Percentiles rank a stretch among this genome's conserved stretches.
Evolutionary conservation across 306 rosid species (phyloP).

Genomic region (Corylus avellana): DNA sequence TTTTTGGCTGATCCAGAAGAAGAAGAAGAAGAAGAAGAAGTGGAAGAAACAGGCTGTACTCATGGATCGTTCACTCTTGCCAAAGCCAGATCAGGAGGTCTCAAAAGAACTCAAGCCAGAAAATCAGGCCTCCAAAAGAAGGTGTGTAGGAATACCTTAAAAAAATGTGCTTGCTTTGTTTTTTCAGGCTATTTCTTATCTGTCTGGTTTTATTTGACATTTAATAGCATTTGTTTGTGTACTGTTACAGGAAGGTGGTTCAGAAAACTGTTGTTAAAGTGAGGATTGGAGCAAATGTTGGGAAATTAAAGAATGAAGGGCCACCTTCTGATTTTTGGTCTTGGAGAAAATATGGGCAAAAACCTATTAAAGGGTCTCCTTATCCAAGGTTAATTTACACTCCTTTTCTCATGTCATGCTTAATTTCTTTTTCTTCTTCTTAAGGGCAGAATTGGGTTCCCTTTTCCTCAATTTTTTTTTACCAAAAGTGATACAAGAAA

Average conservation of each 20-base stretch:
- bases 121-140: slow-evolving; percentile 54
- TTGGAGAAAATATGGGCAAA: slow-evolving; percentile 98
- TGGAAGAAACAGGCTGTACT: not conserved
- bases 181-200: not conserved
- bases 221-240: slow-evolving; percentile 21
- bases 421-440: slow-evolving; percentile 11
- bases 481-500: too few species aligned
- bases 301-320: slow-evolving; percentile 87
- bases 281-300: slow-evolving; percentile 66
- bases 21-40: slow-evolving; percentile 6
- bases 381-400: slow-evolving; percentile 68
- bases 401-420: slow-evolving; percentile 5
- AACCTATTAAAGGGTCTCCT: slow-evolving; percentile 94
- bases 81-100: slow-evolving; percentile 46
- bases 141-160: slow-evolving; percentile 33
- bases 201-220: not conserved
- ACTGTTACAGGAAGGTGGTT: slow-evolving; percentile 54
- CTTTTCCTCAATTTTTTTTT: not conserved
- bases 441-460: not conserved
- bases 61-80: slow-evolving; percentile 46
- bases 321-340: slow-evolving; percentile 91
- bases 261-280: slow-evolving; percentile 76
- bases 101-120: slow-evolving; percentile 41
- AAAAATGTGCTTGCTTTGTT: not conserved
- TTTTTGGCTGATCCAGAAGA: slow-evolving; percentile 6